Evolutionary conservation across 2,329 filamentous ascomycete species (phyloP), one percentile per base, ranked within the genome.

Genomic region (Rutstroemia sp.): DNA sequence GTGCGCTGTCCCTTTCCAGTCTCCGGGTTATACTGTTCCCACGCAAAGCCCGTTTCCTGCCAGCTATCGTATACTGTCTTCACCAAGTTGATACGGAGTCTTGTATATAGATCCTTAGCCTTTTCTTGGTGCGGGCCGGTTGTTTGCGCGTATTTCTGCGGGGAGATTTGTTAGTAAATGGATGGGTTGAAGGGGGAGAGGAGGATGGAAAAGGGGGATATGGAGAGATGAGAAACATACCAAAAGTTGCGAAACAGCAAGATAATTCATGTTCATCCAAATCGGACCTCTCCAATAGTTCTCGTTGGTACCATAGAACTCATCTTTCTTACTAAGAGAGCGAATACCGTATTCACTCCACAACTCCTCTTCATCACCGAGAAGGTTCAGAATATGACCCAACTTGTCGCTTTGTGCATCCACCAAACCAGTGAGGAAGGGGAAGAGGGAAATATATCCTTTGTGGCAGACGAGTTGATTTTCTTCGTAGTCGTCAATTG

Each of bases 21-120:
- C 65, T 96, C 90, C 0, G 92, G 90, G 70, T 95, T 89, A 72
- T 97, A 99, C 74, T 99, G 94, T 73, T 99, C 94, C 92, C 92
- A 99, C 0, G 92, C 94, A 70, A 97, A 97, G 17, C 92, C 92
- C 0, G 94, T 97, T 68, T 89, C 83, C 69, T 86, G 78, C 92
- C 92, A 99, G 70, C 85, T 86, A 57, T 85, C 81, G 75, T 87
- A 96, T 14, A 97, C 88, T 1, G 92, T 97, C 51, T 91, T 81
- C 47, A 97, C 88, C 12, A 99, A 75, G 68, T 96, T 97, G 71
- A 80, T 82, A 54, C 94, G 84, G 48, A 97, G 80, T 34, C 80
- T 76, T 16, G 76, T 83, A 75, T 96, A 97, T 58, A 96, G 77
- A 55, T 83, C 78, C n/a, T 75, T 75, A 8, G 92, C 89, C 62